Evolutionary conservation across 352 stramenopile species (phyloP).

Genomic region (Phytophthora citricola): DNA sequence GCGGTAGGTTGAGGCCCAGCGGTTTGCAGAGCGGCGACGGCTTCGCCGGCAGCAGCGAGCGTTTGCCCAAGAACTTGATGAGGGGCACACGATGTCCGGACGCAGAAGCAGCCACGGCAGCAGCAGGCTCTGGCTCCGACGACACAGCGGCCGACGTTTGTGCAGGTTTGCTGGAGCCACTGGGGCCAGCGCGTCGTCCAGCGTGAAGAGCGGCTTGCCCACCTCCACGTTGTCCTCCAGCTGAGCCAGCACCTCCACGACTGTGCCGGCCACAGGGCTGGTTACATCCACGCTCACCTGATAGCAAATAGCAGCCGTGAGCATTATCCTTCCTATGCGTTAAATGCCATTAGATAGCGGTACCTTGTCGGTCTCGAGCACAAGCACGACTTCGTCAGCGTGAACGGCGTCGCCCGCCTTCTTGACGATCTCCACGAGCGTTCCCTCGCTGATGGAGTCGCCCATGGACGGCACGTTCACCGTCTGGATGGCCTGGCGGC

Average conservation of each 20-base stretch:
- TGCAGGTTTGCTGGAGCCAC: conserved; percentile 29
- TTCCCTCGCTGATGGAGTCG: conserved; percentile 99
- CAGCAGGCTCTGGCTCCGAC: conserved; percentile 38
- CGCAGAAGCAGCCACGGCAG: conserved; percentile 17
- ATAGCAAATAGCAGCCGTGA: conserved; percentile 6
- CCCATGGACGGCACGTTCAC: conserved; percentile 91
- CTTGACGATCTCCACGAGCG: conserved; percentile 96
- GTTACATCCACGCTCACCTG: conserved; percentile 92
- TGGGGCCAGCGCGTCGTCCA: conserved; percentile 85
- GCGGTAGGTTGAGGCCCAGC: conserved; percentile 21
- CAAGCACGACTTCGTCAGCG: conserved; percentile 97
- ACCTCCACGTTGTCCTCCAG: conserved; percentile 98
- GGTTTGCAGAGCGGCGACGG: conserved; percentile 35
- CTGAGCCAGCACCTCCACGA: conserved; percentile 94
- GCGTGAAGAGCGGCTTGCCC: conserved; percentile 92
- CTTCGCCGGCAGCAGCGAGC: conserved; percentile 59
- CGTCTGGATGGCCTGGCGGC: conserved; percentile 61
- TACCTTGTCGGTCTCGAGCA: conserved; percentile 99
- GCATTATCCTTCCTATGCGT: no score
- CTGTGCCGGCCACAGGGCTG: conserved; percentile 88
- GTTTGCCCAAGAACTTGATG: conserved; percentile 80
- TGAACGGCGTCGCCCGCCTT: conserved; percentile 92
- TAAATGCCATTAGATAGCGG: no score
- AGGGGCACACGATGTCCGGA: conserved; percentile 59
- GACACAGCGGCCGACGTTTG: conserved; percentile 34